Conservation (phyloP, 2,329 filamentous ascomycete species). For the Pseudofabraea citricarpa region DNA sequence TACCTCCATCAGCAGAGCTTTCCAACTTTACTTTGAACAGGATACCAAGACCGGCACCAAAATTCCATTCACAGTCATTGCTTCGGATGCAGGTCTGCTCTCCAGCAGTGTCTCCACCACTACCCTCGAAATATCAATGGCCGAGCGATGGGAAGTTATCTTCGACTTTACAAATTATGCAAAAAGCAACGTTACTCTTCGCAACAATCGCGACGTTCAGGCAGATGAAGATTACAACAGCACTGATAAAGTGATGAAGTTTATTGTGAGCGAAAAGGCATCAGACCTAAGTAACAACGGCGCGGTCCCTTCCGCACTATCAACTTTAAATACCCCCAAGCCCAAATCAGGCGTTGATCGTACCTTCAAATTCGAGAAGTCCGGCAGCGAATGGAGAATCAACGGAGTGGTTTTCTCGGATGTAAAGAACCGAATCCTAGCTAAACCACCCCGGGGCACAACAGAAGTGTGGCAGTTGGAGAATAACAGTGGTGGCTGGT, state of each 20-base stretch:
- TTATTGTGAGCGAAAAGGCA: conserved; percentile 36
- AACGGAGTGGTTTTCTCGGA: conserved; percentile 42
- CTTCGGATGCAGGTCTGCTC: conserved; percentile 47
- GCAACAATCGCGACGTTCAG: conserved; percentile 34
- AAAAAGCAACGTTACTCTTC: conserved; percentile 42
- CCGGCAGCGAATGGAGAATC: not conserved
- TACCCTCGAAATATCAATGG: conserved; percentile 42
- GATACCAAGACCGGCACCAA: conserved; percentile 27
- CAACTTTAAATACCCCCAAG: not conserved
- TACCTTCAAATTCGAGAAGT: conserved; percentile 43
- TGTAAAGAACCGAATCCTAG: conserved; percentile 42
- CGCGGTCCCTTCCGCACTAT: not conserved
- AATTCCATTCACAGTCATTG: conserved; percentile 47
- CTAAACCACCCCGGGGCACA: conserved; percentile 39
- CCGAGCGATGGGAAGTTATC: conserved; percentile 53
- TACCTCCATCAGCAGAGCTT: conserved; percentile 42
- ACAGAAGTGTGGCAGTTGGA: conserved; percentile 45
- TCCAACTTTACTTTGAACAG: conserved; percentile 36
- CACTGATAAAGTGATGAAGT: conserved; percentile 47
- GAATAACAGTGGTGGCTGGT: conserved; percentile 45
- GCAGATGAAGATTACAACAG: conserved; percentile 42
- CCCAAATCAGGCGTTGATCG: conserved; percentile 41
- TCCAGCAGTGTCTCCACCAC: conserved; percentile 35
- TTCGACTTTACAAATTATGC: conserved; percentile 45
- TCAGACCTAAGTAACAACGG: not conserved